Evolutionary conservation across 495 filamentous ascomycete species (phyloP).

Genomic region (Tuber microsphaerosporum): DNA sequence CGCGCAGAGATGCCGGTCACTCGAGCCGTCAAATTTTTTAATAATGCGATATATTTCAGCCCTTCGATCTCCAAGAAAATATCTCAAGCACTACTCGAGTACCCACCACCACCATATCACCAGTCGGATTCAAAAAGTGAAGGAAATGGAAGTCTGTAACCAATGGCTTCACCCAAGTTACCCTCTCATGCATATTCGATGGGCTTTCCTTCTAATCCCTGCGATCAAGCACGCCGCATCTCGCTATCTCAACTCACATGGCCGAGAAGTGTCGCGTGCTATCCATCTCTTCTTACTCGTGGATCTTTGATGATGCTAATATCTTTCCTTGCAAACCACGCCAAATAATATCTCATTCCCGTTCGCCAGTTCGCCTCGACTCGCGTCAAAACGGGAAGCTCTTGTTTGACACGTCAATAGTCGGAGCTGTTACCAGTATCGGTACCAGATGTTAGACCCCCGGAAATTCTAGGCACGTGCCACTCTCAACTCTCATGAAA

Average conservation of each 20-base stretch:
- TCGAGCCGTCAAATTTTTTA: not conserved
- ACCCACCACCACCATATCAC: not conserved
- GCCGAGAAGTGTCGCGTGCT: not conserved
- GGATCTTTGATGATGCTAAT: not conserved
- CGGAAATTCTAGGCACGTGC: not conserved
- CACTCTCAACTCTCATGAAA: not conserved
- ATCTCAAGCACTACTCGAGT: not conserved
- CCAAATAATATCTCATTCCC: not conserved
- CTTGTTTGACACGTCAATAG: not conserved
- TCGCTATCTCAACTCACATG: not conserved
- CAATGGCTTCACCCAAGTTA: not conserved
- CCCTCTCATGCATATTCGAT: not conserved
- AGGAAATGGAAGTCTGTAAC: not conserved
- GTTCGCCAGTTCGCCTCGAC: not conserved
- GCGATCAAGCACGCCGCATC: not conserved
- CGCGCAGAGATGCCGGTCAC: not conserved
- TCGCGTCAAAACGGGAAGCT: not conserved
- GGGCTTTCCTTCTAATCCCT: not conserved
- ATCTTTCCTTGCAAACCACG: not conserved
- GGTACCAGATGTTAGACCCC: not conserved
- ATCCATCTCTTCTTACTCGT: not conserved
- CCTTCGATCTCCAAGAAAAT: not conserved
- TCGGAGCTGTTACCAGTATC: not conserved
- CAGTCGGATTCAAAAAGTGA: not conserved
- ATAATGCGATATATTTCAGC: not conserved